Conservation (phyloP, 176 grass and related monocot genomes). For the Eremochloa ophiuroides region DNA sequence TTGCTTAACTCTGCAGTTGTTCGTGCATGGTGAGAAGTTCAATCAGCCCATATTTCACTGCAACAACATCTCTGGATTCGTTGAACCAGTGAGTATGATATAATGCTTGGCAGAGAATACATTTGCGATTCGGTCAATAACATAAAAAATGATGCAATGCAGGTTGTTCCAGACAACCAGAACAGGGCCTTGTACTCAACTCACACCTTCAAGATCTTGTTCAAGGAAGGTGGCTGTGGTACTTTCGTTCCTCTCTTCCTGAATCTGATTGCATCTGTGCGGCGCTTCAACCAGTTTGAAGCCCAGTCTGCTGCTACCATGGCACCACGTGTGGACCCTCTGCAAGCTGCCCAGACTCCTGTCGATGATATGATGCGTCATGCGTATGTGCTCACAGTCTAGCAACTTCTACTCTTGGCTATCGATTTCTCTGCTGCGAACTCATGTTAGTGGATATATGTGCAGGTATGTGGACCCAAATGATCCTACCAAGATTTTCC, state of each 20-base stretch:
- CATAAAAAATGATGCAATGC: neutral
- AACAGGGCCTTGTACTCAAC: slow-evolving; percentile 84
- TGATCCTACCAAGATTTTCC: slow-evolving; percentile 92
- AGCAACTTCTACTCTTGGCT: neutral
- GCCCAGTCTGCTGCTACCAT: slow-evolving; percentile 37
- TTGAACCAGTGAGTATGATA: slow-evolving; percentile 77
- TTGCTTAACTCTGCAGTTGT: slow-evolving; percentile 44
- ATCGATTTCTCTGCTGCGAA: neutral
- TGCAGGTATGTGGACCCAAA: slow-evolving; percentile 92
- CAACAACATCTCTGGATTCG: slow-evolving; percentile 92
- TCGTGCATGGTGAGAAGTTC: slow-evolving; percentile 86
- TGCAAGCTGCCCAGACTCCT: slow-evolving; percentile 87
- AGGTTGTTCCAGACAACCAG: slow-evolving; percentile 84
- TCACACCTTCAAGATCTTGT: slow-evolving; percentile 98
- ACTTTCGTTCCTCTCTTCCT: slow-evolving; percentile 96
- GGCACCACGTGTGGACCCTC: slow-evolving; percentile 55
- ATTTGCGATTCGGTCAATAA: neutral
- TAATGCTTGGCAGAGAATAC: neutral
- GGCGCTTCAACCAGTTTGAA: slow-evolving; percentile 71
- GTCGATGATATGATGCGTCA: slow-evolving; percentile 92
- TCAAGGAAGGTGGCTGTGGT: slow-evolving; percentile 94
- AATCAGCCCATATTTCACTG: slow-evolving; percentile 96
- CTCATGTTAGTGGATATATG: neutral
- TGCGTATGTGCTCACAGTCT: slow-evolving; percentile 52
- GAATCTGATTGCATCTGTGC: slow-evolving; percentile 74